phyloP scores from a whole-genome alignment of 345 rosid species.

The Dimocarpus longan region DNA sequence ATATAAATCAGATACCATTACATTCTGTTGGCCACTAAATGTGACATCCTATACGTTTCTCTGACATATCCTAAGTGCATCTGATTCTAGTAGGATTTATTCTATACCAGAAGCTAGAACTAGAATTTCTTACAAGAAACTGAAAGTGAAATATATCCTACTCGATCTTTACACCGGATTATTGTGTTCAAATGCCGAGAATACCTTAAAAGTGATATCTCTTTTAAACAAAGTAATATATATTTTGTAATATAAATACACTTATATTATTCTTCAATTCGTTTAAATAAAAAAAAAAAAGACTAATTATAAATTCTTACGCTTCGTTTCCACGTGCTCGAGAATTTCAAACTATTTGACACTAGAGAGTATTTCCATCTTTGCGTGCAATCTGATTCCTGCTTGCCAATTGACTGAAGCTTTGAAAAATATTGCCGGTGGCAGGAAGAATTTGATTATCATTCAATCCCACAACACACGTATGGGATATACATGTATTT shows the following conservation, averaged over 20 bases:
- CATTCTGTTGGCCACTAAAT: neutral
- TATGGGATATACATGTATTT: neutral
- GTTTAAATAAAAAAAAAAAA: neutral
- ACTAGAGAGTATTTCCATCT: too few species aligned
- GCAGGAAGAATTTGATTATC: neutral
- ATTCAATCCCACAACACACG: neutral
- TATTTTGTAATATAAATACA: neutral
- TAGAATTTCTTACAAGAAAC: neutral
- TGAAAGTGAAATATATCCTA: neutral
- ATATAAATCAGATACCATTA: neutral
- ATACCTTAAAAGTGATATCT: neutral
- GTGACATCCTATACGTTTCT: neutral
- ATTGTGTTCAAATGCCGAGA: neutral
- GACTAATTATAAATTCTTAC: neutral
- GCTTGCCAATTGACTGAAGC: too few species aligned
- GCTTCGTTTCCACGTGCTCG: neutral
- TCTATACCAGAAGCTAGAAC: neutral
- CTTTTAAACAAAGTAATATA: neutral
- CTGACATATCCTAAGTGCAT: neutral
- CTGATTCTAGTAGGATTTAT: conserved; percentile 28
- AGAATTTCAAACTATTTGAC: too few species aligned
- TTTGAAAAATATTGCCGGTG: neutral
- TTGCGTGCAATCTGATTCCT: too few species aligned
- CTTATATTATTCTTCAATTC: neutral
- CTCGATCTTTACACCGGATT: neutral